phyloP scores from a whole-genome alignment of 495 filamentous ascomycete genomes.

The Amphirosellinia nigrospora region DNA sequence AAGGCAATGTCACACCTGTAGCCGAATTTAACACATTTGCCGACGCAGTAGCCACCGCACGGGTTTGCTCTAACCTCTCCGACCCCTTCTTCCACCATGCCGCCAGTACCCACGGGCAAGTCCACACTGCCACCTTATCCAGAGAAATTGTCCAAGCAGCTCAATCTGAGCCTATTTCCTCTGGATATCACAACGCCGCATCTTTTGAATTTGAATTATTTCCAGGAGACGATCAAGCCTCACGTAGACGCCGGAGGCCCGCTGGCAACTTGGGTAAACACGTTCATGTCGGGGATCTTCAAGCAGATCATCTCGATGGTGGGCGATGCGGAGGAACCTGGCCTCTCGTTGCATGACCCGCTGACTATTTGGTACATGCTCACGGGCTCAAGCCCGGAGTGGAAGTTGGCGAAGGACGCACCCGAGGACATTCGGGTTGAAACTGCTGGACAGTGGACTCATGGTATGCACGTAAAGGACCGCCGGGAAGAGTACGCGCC shows the following conservation, averaged over 20 bases:
- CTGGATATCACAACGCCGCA: constrained; percentile 88
- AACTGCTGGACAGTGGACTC: constrained; percentile 89
- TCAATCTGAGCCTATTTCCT: constrained; percentile 83
- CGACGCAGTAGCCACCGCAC: constrained; percentile 82
- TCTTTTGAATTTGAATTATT: constrained; percentile 63
- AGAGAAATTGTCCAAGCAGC: constrained; percentile 61
- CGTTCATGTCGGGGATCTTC: constrained; percentile 80
- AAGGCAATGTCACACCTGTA: constrained; percentile 81
- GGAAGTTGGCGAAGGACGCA: constrained; percentile 51
- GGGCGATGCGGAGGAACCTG: constrained; percentile 58
- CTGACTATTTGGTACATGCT: constrained; percentile 87
- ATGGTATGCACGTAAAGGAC: constrained; percentile 88
- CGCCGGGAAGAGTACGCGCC: constrained; percentile 65
- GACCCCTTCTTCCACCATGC: constrained; percentile 70
- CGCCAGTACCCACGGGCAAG: constrained; percentile 56
- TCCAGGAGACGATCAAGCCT: constrained; percentile 58
- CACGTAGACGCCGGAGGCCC: constrained; percentile 67
- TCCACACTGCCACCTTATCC: constrained; percentile 69
- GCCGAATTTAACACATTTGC: constrained; percentile 88
- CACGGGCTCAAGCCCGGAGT: constrained; percentile 57
- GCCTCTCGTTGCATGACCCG: constrained; percentile 85
- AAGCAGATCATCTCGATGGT: constrained; percentile 70
- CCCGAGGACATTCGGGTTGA: constrained; percentile 84
- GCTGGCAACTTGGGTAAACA: constrained; percentile 79
- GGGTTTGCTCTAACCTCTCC: constrained; percentile 89